Percentiles rank a stretch among this genome's conserved stretches.
Conservation (phyloP, 78 protist genomes). For the Dictyostelium intermedium region DNA sequence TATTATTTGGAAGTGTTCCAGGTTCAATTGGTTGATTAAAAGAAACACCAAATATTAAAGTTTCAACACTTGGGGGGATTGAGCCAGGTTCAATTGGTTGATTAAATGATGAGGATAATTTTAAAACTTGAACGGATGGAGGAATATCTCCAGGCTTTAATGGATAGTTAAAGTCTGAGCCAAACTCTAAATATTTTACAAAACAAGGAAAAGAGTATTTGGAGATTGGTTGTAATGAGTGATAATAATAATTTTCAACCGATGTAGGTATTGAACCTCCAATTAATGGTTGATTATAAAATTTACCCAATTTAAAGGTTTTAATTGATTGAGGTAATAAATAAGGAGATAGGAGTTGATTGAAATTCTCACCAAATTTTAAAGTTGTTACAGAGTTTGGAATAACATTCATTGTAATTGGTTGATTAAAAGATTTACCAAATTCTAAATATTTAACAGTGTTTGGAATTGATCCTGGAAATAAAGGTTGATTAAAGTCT, state of each 20-base stretch:
- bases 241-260: neutral
- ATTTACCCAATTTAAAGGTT: neutral
- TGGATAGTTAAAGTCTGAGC: neutral
- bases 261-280: neutral
- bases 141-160: constrained; percentile 1
- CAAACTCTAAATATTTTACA: neutral
- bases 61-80: neutral
- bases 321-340: neutral
- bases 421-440: constrained; percentile 12
- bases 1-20: neutral
- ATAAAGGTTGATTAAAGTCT: neutral
- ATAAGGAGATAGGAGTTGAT: neutral
- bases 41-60: neutral
- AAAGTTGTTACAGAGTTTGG: neutral
- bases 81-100: neutral
- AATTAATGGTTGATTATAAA: neutral
- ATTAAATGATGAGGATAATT: neutral
- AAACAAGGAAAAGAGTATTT: neutral
- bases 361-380: neutral
- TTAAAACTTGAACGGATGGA: neutral
- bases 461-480: neutral
- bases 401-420: neutral
- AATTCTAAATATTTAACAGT: neutral
- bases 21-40: neutral
- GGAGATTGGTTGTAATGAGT: neutral